These are phyloP conservation scores for Actinomortierella wolfii DNA, from an alignment of 371 early-diverging fungal species.

Conservation along the genomic window DNA sequence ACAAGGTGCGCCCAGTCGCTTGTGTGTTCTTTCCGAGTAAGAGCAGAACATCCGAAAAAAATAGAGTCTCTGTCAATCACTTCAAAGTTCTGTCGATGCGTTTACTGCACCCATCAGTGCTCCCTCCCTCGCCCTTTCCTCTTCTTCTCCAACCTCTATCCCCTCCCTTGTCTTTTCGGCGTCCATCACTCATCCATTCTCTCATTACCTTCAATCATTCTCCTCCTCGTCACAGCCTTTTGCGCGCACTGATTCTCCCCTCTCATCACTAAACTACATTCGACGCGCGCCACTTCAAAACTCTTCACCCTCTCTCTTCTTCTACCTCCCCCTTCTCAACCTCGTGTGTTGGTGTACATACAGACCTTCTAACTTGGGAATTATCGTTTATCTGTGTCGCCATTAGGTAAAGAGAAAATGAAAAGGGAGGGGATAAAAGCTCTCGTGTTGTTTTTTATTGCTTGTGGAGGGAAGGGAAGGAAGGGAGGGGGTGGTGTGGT, in stretches of 20 bases:
- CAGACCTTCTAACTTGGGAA: neutral
- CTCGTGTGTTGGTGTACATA: neutral
- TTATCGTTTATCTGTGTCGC: neutral
- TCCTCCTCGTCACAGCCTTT: conserved; percentile 1
- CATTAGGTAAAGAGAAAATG: no score
- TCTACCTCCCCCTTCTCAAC: neutral
- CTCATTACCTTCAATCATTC: neutral
- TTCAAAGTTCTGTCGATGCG: no score
- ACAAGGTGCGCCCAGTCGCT: no score
- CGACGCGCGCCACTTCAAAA: neutral
- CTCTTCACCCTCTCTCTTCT: conserved; percentile 3
- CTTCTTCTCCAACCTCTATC: neutral
- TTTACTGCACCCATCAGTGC: no score
- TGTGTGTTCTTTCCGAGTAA: no score
- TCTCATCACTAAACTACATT: neutral
- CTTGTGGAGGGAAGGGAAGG: neutral
- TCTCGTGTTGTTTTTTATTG: no score
- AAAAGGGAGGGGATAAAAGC: neutral
- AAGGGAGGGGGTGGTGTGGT: neutral
- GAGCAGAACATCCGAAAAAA: no score
- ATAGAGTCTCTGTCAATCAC: no score
- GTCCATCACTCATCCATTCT: neutral
- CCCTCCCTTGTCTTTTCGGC: neutral
- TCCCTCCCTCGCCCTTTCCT: neutral
- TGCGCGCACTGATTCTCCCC: neutral